Evolutionary conservation across 768 basidiomycete genomes (phyloP).

Genomic region (Xerocomellus chrysenteron): DNA sequence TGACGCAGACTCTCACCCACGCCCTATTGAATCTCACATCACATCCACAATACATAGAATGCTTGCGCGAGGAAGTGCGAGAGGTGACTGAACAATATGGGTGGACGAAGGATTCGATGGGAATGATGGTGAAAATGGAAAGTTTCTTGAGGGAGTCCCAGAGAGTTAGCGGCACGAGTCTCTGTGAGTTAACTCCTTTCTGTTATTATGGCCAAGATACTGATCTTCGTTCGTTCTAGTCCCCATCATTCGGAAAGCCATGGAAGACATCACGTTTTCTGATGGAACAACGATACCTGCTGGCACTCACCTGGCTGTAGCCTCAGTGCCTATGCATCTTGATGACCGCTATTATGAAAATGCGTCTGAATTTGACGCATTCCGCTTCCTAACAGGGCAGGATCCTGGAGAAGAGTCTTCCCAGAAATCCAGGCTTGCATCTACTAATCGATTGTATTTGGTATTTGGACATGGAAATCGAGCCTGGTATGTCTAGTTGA

Average conservation of each 20-base stretch:
- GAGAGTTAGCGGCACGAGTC: conserved; percentile 34
- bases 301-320: conserved; percentile 38
- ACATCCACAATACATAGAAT: conserved; percentile 37
- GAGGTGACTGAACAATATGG: conserved; percentile 30
- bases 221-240: conserved; percentile 22
- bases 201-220: background rate
- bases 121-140: conserved; percentile 38
- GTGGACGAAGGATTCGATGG: conserved; percentile 35
- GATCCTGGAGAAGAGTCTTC: conserved; percentile 21
- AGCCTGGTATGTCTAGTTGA: conserved; percentile 33
- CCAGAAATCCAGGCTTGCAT: conserved; percentile 30
- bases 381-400: conserved; percentile 38
- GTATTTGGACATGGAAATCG: conserved; percentile 36
- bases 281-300: conserved; percentile 38
- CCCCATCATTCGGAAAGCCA: conserved; percentile 34
- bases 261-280: conserved; percentile 34
- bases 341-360: conserved; percentile 45
- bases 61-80: conserved; percentile 43
- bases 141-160: conserved; percentile 46
- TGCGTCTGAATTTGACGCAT: conserved; percentile 41
- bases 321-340: conserved; percentile 34
- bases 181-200: conserved; percentile 24
- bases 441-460: conserved; percentile 34
- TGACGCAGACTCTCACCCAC: conserved; percentile 33
- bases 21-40: conserved; percentile 42